These are phyloP conservation scores for Aureobasidium sp. DNA, from an alignment of 2,329 filamentous ascomycete genomes.

Conservation along the genomic window DNA sequence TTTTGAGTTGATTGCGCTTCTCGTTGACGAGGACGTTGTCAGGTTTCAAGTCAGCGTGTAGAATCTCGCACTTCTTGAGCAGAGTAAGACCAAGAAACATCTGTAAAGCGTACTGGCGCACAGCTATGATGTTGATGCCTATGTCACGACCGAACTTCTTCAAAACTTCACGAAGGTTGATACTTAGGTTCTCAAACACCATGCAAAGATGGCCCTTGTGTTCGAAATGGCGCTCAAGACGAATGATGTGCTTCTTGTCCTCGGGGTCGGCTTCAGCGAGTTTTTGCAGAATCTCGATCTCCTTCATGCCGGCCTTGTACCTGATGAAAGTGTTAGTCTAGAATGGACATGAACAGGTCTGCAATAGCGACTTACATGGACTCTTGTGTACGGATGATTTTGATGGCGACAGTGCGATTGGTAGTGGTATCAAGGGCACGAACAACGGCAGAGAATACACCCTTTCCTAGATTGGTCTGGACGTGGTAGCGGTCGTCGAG, in stretches of 20 bases:
- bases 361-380: slow-evolving; percentile 49
- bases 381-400: slow-evolving; percentile 96
- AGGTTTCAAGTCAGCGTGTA: slow-evolving; percentile 94
- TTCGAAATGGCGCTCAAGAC: slow-evolving; percentile 80
- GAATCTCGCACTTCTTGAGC: slow-evolving; percentile 83
- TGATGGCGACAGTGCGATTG: slow-evolving; percentile 69
- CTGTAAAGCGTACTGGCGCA: slow-evolving; percentile 84
- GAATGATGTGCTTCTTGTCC: slow-evolving; percentile 85
- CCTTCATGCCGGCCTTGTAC: slow-evolving; percentile 84
- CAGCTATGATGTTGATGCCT: slow-evolving; percentile 82
- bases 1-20: slow-evolving; percentile 75
- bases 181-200: slow-evolving; percentile 87
- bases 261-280: slow-evolving; percentile 79
- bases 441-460: slow-evolving; percentile 96
- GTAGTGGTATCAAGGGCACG: slow-evolving; percentile 72
- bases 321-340: slow-evolving; percentile 24
- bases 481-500: slow-evolving; percentile 86
- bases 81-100: slow-evolving; percentile 86
- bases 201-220: slow-evolving; percentile 94
- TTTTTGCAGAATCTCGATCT: slow-evolving; percentile 87
- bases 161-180: slow-evolving; percentile 88
- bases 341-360: neutral
- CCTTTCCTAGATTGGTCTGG: slow-evolving; percentile 78
- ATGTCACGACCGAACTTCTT: slow-evolving; percentile 95
- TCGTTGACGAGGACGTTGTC: slow-evolving; percentile 95